Percentiles rank a stretch among this genome's conserved stretches.
phyloP scores from a whole-genome alignment of 495 filamentous ascomycete genomes.

The Penicillium arizonense region DNA sequence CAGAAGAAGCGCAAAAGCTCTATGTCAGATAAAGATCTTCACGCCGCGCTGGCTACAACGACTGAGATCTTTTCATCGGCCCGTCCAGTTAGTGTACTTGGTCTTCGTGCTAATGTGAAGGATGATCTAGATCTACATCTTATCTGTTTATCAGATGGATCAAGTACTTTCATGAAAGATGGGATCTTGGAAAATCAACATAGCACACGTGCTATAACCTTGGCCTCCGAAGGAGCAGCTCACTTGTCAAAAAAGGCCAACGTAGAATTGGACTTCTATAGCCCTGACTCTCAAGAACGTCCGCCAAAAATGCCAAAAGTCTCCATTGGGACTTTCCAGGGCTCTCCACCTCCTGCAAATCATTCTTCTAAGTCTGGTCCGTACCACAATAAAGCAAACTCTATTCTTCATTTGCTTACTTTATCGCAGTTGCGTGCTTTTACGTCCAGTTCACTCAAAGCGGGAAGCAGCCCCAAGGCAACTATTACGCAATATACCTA shows the following conservation, averaged over 20 bases:
- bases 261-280: slow-evolving; percentile 18
- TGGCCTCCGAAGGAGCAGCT: slow-evolving; percentile 31
- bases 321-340: background rate
- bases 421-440: slow-evolving; percentile 66
- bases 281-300: no score
- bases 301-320: slow-evolving; percentile 45
- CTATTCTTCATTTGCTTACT: slow-evolving; percentile 2
- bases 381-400: background rate
- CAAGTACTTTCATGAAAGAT: slow-evolving; percentile 13
- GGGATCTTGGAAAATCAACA: slow-evolving; percentile 55
- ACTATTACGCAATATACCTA: slow-evolving; percentile 78
- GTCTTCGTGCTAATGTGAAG: slow-evolving; percentile 68
- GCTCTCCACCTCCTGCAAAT: background rate
- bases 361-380: background rate
- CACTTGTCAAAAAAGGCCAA: background rate
- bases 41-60: slow-evolving; percentile 69
- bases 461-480: slow-evolving; percentile 49
- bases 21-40: slow-evolving; percentile 86
- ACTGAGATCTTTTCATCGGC: slow-evolving; percentile 89
- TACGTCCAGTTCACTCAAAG: slow-evolving; percentile 60
- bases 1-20: slow-evolving; percentile 80
- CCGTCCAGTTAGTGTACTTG: slow-evolving; percentile 74
- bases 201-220: slow-evolving; percentile 53
- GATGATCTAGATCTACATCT: slow-evolving; percentile 83
- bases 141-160: slow-evolving; percentile 52